Base-by-base conservation (phyloP, 2,329 filamentous ascomycete species). In the Scorias spongiosa region DNA sequence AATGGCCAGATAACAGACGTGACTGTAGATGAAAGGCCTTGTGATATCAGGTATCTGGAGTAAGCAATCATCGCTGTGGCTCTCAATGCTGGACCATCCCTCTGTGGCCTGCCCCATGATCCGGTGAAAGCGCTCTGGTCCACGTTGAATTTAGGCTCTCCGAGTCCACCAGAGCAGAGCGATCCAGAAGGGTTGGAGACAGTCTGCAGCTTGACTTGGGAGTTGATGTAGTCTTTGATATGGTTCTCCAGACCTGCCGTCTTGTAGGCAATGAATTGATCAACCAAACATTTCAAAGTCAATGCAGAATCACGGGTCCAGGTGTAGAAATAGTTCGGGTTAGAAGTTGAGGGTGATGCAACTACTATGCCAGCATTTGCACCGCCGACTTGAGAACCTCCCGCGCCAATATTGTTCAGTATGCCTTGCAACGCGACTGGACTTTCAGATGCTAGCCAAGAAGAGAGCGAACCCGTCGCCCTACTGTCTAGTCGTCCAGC, bases 241-340 rank as follows among this genome's bases (percentile, higher is more conserved):
- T 70, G 60, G 7, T 59, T 63, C 53, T 81, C 76, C 15, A 85
- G 64, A 26, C 44, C 45, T 12, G 63, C 61, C 1, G 66, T 62
- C 50, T 81, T 72, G 38, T 80, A 81, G 41, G 65, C 66, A 46
- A 75, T 65, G 57, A 86, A 81, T 15, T 74, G 68, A 52, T 88
- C 83, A 8, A 82, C 67, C 12, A 88, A 62, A 18, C 67, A 66
- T 63, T 84, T 85, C 65, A 82, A 75, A 2, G 77, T 76, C 28
- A 88, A 68, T 18, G 78, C 80, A 12, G 80, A 73, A 59, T 89
- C 84, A 54, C 84, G 68, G 1, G 79, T 85, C 84, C 84, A 89
- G 1, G 81, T 85, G 56, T 78, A 88, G 56, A 74, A 87, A 60
- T 88, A 78, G 51, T 76, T 61, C 1, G 74, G 74, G 51, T 71